Evolutionary conservation across 441 rosid species (phyloP).

Genomic region (Raphanus hybrid): DNA sequence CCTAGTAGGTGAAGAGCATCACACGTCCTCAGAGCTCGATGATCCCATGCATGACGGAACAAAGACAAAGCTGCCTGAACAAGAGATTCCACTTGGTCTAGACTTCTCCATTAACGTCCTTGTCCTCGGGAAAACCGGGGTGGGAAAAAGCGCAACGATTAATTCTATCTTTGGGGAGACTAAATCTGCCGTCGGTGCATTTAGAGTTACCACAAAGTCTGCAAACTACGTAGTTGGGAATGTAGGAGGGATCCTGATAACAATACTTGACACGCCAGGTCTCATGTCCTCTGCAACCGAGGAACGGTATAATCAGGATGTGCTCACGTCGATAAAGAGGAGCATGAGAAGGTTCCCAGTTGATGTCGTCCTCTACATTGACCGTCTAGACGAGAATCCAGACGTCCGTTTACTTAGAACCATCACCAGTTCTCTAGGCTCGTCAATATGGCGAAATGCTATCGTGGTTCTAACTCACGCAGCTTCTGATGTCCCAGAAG

Average conservation of each 20-base stretch:
- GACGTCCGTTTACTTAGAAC: conserved; percentile 59
- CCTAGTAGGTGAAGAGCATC: conserved; percentile 45
- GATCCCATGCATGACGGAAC: too few relatives aligned
- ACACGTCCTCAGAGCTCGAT: conserved; percentile 38
- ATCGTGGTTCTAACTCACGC: conserved; percentile 81
- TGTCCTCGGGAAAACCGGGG: conserved; percentile 49
- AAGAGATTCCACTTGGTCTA: too few relatives aligned
- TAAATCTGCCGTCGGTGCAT: conserved; percentile 59
- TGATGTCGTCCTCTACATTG: conserved; percentile 80
- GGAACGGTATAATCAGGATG: conserved; percentile 56
- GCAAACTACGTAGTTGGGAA: conserved; percentile 62
- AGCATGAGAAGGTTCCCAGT: conserved; percentile 64
- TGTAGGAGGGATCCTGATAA: conserved; percentile 59
- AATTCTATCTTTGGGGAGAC: conserved; percentile 77
- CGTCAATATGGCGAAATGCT: conserved; percentile 74
- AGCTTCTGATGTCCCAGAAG: conserved; percentile 60
- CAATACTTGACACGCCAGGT: conserved; percentile 84
- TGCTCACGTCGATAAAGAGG: conserved; percentile 67
- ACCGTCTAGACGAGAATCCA: conserved; percentile 63
- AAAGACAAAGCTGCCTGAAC: too few relatives aligned
- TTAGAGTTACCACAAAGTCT: conserved; percentile 58
- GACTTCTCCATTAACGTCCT: too few relatives aligned
- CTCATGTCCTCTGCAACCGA: conserved; percentile 55
- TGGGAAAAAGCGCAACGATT: conserved; percentile 89
- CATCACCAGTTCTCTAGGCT: conserved; percentile 57